Evolutionary conservation across 495 filamentous ascomycete genomes (phyloP), one percentile per base, ranked within the genome.

Genomic region (Chaetomidium leptoderma): DNA sequence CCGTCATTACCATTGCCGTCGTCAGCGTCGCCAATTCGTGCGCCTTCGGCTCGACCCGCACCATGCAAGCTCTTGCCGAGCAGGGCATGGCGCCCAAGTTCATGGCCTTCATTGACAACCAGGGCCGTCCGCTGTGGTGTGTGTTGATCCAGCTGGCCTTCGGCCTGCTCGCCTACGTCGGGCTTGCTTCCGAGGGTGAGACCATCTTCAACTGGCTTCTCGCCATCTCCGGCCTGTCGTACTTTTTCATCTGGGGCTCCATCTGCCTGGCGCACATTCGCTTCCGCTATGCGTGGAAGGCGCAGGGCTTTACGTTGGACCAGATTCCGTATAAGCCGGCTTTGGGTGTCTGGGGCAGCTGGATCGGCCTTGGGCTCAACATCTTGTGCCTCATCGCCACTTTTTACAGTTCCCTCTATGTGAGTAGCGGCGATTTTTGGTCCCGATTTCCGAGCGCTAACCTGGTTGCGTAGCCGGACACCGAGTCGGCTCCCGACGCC

Each of bases 181-280:
- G 79, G 63, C 59, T 81, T 16, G 63, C 63, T 24, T 74, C 83
- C 46, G 69, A 61, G 13, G 72, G 74, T 24, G 73, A 66, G 35
- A 65, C 60, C 5, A 74, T 87, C 36, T 88, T 88, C 67, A 69
- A 75, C 61, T 88, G 85, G 85, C 78, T 92, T 27, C 79, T 86
- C 14, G 80, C 85, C 27, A 71, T 92, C 11, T 88, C 86, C 5
- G 87, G 85, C 60, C 77, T 90, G 2, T 79, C 82, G 40, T 76
- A 81, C 57, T 78, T 92, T 56, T 90, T 90, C 72, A 83, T 84
- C 44, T 92, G 85, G 84, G 86, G 83, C 35, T 84, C 81, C 58
- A 88, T 92, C 66, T 86, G 82, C 69, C 65, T 89, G 16, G 81
- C 87, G 3, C 88, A 91, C 67, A 78, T 79, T 58, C 77, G 79